Percentiles rank a stretch among this genome's conserved stretches.
phyloP scores from a whole-genome alignment of 345 rosid genomes.

The Psidium guajava region DNA sequence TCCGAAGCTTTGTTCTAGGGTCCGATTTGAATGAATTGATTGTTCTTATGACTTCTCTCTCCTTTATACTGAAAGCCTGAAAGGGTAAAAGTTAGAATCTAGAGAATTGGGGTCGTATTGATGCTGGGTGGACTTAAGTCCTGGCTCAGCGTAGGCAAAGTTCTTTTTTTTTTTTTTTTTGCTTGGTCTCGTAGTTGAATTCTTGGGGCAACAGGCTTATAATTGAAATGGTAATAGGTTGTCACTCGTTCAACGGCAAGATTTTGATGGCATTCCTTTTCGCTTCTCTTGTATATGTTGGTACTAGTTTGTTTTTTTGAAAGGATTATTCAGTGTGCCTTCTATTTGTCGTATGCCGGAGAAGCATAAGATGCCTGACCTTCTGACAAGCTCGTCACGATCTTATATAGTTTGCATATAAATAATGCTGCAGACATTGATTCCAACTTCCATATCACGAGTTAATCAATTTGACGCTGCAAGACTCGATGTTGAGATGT shows the following conservation, averaged over 20 bases:
- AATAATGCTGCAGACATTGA: constrained; percentile 29
- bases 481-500: constrained; percentile 88
- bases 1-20: neutral
- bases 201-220: neutral
- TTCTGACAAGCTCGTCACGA: neutral
- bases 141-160: neutral
- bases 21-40: neutral
- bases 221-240: neutral
- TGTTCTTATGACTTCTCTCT: neutral
- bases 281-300: neutral
- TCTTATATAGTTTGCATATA: neutral
- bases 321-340: neutral
- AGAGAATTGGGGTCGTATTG: neutral
- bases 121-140: neutral
- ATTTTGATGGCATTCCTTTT: neutral
- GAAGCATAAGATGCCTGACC: neutral
- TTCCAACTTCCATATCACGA: constrained; percentile 71
- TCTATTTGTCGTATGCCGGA: neutral
- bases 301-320: neutral
- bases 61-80: neutral
- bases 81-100: neutral
- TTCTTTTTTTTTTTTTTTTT: neutral
- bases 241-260: neutral
- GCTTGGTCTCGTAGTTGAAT: neutral
- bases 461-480: constrained; percentile 97